Conservation (phyloP, 129 eudicot genomes). For the Flaveria brownii region DNA sequence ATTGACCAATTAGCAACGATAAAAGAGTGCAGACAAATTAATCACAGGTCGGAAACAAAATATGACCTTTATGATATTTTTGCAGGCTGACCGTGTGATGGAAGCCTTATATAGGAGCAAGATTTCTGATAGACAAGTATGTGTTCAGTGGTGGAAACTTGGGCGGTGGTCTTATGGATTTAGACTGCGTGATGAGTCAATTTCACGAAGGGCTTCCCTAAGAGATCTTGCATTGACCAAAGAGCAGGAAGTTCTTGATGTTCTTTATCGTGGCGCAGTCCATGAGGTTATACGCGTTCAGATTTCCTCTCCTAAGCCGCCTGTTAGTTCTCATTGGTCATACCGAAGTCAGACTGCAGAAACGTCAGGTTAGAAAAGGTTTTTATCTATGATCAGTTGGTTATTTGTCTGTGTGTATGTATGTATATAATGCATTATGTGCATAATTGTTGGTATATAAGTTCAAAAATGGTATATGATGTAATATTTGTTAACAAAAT, state of each 20-base stretch:
- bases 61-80: background rate
- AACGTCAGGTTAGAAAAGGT: conserved; percentile 27
- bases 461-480: conserved; percentile 19
- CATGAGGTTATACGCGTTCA: conserved; percentile 89
- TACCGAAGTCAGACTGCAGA: conserved; percentile 37
- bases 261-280: conserved; percentile 85
- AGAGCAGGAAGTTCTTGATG: conserved; percentile 69
- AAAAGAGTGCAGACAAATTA: background rate
- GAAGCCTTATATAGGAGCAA: conserved; percentile 51
- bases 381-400: background rate
- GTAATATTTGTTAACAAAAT: conserved; percentile 18
- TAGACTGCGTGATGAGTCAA: conserved; percentile 72
- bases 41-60: background rate
- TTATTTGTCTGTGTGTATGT: background rate
- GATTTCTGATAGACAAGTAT: conserved; percentile 65
- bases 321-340: conserved; percentile 50
- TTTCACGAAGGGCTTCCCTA: conserved; percentile 49
- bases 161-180: conserved; percentile 84
- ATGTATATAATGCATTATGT: conserved; percentile 20
- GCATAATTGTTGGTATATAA: conserved; percentile 27
- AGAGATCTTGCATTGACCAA: conserved; percentile 59
- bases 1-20: background rate
- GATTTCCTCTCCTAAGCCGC: conserved; percentile 63
- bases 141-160: conserved; percentile 89
- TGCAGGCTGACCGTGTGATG: conserved; percentile 52